Conservation (phyloP, 1,284 basidiomycete species). For the Cystobasidiaceae sp. region DNA sequence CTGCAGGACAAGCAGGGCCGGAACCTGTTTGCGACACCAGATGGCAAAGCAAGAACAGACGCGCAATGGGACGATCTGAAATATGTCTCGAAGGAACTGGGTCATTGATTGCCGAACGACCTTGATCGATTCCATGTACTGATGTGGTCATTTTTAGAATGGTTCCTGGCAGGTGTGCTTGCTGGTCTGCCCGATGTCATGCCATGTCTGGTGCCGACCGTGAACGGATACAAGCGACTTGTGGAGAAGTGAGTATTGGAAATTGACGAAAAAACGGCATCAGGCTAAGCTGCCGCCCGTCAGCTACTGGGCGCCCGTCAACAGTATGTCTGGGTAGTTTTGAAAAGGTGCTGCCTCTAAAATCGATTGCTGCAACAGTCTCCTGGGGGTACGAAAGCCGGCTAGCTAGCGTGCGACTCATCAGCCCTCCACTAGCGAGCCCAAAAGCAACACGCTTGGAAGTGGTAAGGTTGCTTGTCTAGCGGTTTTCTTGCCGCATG, state of each 20-base stretch:
- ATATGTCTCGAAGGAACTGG: slow-evolving; percentile 75
- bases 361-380: too few relatives aligned
- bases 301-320: slow-evolving; percentile 42
- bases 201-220: slow-evolving; percentile 44
- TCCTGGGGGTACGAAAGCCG: slow-evolving; percentile 95
- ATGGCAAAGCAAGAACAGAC: slow-evolving; percentile 58
- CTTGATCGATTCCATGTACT: not conserved
- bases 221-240: slow-evolving; percentile 75
- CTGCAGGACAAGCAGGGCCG: slow-evolving; percentile 63
- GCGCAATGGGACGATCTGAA: slow-evolving; percentile 75
- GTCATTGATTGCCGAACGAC: slow-evolving; percentile 47
- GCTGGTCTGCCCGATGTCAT: slow-evolving; percentile 74
- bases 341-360: too few relatives aligned
- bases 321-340: slow-evolving; percentile 2
- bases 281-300: not conserved
- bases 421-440: slow-evolving; percentile 79
- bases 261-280: not conserved
- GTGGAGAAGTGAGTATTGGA: slow-evolving; percentile 55
- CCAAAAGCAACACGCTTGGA: slow-evolving; percentile 64
- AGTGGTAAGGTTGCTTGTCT: slow-evolving; percentile 32
- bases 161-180: slow-evolving; percentile 81
- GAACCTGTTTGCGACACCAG: slow-evolving; percentile 71
- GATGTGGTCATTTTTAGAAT: too few relatives aligned
- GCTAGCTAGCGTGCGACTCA: slow-evolving; percentile 80
- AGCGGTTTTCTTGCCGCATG: not conserved